These are phyloP conservation scores for Priceomyces melissophilus DNA, from an alignment of 805 yeast species.

Conservation along the genomic window DNA sequence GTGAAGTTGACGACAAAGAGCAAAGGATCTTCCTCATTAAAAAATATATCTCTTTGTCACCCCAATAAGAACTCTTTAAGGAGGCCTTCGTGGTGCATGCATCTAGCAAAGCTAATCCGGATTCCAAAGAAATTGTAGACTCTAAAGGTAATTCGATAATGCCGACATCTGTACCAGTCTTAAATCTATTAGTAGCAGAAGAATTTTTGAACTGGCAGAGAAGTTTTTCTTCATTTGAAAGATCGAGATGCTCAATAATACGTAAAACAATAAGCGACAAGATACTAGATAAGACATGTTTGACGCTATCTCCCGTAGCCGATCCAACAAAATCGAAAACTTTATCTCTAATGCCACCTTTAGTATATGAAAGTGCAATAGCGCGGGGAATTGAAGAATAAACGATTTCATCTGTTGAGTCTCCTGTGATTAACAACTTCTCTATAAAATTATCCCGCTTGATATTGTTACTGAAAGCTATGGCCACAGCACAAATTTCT, in stretches of 20 bases:
- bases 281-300: slow-evolving; percentile 19
- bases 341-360: slow-evolving; percentile 33
- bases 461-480: slow-evolving; percentile 15
- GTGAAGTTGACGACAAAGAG: slow-evolving; percentile 15
- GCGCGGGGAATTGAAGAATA: slow-evolving; percentile 28
- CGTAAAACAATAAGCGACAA: slow-evolving; percentile 32
- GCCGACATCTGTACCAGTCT: too few species aligned
- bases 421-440: slow-evolving; percentile 9
- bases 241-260: slow-evolving; percentile 38
- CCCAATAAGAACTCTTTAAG: slow-evolving; percentile 30
- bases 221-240: slow-evolving; percentile 23
- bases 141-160: slow-evolving; percentile 10
- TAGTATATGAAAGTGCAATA: slow-evolving; percentile 43
- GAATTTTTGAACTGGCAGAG: background rate
- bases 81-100: slow-evolving; percentile 21
- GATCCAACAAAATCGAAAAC: slow-evolving; percentile 17
- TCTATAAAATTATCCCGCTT: slow-evolving; percentile 5
- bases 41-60: slow-evolving; percentile 30
- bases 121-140: slow-evolving; percentile 18
- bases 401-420: slow-evolving; percentile 16
- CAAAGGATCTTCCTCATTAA: slow-evolving; percentile 30
- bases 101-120: slow-evolving; percentile 23
- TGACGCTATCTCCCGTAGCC: slow-evolving; percentile 1
- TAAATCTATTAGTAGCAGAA: background rate
- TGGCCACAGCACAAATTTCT: slow-evolving; percentile 37